Base-by-base conservation (phyloP, 2,329 filamentous ascomycete genomes). In the Drechslerella dactyloides region DNA sequence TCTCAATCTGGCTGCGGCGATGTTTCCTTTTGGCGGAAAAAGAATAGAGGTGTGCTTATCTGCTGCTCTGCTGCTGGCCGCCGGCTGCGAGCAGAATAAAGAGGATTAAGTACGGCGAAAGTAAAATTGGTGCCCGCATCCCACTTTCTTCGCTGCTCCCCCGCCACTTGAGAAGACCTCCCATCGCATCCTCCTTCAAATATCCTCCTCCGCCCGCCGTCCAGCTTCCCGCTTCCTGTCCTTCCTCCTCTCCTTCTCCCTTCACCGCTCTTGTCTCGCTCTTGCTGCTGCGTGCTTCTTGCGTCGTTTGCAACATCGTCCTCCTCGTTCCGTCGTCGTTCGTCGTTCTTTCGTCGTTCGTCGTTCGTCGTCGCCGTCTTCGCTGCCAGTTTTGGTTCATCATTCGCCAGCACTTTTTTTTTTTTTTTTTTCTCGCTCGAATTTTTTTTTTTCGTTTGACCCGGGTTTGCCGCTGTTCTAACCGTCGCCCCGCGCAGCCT, bases 351-450 rank as follows among this genome's bases (percentile, higher is more conserved):
- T 33, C 27, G 27, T 33, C 27, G 27, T 33, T 33, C 27, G 27
- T 33, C 27, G 27, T 33, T 33, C 27, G 3, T 33, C 27, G 27
- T 33, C 76, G 75, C 30, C 74, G 54, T 55, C 51, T 57, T 75
- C 53, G 75, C 73, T 27, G 51, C 60, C 30, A 42, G 40, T 81
- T 77, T 81, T 77, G 24, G 76, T 77, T 30, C 76, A 76, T 5
- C 74, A 76, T 42, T 77, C 76, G 44, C 6, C 52, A 30, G 35
- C 52, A 33, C 23, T 48, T 40, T 13, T 73, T 40, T 37, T 15
- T 23, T 42, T 61, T 61, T 44, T 40, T 17, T 40, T 54, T 55
- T 51, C 19, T 8, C 35, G 24, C 33, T 44, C 53, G 64, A 55
- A 51, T 69, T 64, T 56, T 62, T 70, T 69, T 64, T 56, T 62